These are phyloP conservation scores for Backusella westeae DNA, from an alignment of 192 early-diverging fungal genomes.

Conservation along the genomic window DNA sequence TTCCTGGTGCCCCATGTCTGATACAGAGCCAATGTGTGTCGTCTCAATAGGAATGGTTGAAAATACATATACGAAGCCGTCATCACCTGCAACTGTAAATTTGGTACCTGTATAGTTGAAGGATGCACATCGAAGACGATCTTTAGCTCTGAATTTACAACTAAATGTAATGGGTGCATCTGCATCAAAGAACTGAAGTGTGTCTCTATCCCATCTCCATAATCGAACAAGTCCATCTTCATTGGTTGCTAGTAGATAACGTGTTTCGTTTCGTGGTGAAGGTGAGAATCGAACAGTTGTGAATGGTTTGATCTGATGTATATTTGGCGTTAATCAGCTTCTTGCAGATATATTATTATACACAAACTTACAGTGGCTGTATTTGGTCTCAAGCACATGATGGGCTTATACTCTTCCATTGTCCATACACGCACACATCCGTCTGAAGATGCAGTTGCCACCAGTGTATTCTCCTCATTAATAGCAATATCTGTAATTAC, in stretches of 20 bases:
- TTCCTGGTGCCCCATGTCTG: slow-evolving; percentile 11
- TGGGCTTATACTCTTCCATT: slow-evolving; percentile 64
- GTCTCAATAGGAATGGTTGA: slow-evolving; percentile 57
- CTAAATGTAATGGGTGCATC: slow-evolving; percentile 54
- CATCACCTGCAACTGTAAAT: slow-evolving; percentile 76
- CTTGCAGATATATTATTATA: slow-evolving; percentile 1
- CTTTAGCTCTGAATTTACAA: slow-evolving; percentile 49
- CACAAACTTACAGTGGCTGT: slow-evolving; percentile 37
- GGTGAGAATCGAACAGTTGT: slow-evolving; percentile 76
- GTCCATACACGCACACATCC: slow-evolving; percentile 79
- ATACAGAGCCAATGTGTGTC: slow-evolving; percentile 20
- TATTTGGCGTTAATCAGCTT: neutral
- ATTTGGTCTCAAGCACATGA: slow-evolving; percentile 51
- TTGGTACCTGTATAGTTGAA: slow-evolving; percentile 79
- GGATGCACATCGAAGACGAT: slow-evolving; percentile 54
- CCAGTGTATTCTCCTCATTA: slow-evolving; percentile 73
- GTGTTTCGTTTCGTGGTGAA: slow-evolving; percentile 61
- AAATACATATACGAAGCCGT: slow-evolving; percentile 76
- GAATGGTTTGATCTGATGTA: slow-evolving; percentile 50
- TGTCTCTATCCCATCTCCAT: slow-evolving; percentile 66
- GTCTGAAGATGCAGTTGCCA: slow-evolving; percentile 76
- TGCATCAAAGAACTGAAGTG: slow-evolving; percentile 47
- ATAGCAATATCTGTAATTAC: slow-evolving; percentile 78
- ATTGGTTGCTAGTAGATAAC: slow-evolving; percentile 67
- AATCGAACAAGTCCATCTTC: slow-evolving; percentile 72